Evolutionary conservation across 179 eudicot species (phyloP).

Genomic region (Beta macrorhiza): DNA sequence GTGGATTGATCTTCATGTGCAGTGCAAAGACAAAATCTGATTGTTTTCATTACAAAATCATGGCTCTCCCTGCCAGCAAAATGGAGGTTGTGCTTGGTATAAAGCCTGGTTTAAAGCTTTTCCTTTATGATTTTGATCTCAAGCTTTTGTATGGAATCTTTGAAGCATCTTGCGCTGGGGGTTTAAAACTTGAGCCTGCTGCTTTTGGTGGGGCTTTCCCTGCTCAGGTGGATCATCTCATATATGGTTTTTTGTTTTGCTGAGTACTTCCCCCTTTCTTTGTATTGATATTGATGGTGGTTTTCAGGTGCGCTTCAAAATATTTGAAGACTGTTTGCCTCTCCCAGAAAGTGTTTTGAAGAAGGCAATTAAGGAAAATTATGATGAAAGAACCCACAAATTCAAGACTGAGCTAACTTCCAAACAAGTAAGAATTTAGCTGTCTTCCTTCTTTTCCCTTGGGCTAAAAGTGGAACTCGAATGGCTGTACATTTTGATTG

Average conservation of each 20-base stretch:
- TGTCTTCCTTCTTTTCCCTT: background rate
- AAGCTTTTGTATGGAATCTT: conserved; percentile 76
- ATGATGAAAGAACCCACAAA: conserved; percentile 55
- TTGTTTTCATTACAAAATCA: conserved; percentile 63
- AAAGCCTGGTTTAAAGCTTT: conserved; percentile 70
- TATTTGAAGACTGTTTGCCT: conserved; percentile 61
- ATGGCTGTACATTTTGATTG: background rate
- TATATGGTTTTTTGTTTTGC: background rate
- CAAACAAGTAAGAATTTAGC: conserved; percentile 47
- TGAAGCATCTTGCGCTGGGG: conserved; percentile 75
- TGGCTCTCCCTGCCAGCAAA: conserved; percentile 64
- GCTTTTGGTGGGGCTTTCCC: conserved; percentile 88
- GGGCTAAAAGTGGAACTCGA: background rate
- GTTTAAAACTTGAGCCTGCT: conserved; percentile 78
- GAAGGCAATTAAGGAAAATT: conserved; percentile 67
- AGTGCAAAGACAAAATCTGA: conserved; percentile 64
- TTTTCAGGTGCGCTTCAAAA: conserved; percentile 69
- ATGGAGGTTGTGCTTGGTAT: conserved; percentile 62
- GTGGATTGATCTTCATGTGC: conserved; percentile 76
- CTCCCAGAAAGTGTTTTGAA: conserved; percentile 65
- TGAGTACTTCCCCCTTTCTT: conserved; percentile 2
- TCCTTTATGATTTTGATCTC: conserved; percentile 80
- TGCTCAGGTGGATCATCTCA: conserved; percentile 58
- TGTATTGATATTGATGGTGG: conserved; percentile 15
- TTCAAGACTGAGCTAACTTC: conserved; percentile 64